Percentiles rank a stretch among this genome's conserved stretches.
These are phyloP conservation scores for Neoscytalidium dimidiatum DNA, from an alignment of 2,329 filamentous ascomycete genomes.

Conservation along the genomic window DNA sequence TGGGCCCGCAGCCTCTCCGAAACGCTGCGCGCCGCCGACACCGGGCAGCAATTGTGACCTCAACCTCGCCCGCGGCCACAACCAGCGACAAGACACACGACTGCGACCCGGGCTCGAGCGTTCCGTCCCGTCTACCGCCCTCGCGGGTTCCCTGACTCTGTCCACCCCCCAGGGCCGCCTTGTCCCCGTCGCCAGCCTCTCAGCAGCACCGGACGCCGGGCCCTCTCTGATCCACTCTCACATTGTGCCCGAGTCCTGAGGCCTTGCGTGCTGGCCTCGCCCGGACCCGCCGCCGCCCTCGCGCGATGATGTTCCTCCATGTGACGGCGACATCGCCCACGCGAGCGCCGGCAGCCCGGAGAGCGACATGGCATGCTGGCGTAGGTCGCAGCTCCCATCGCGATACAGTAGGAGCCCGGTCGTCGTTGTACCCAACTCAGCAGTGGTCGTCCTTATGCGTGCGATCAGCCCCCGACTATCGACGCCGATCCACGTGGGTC, in stretches of 20 bases:
- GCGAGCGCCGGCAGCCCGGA: background rate
- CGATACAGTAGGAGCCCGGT: background rate
- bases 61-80: background rate
- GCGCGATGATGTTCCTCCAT: background rate
- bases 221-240: background rate
- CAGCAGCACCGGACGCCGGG: background rate
- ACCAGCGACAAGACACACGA: background rate
- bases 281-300: background rate
- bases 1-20: background rate
- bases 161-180: background rate
- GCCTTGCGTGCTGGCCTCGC: too few relatives aligned
- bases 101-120: background rate
- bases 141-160: background rate
- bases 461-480: slow-evolving; percentile 8
- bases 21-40: background rate
- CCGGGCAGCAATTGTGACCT: background rate
- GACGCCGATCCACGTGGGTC: slow-evolving; percentile 14
- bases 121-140: background rate
- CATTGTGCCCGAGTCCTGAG: too few relatives aligned
- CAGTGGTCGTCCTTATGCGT: background rate
- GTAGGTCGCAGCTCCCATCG: background rate
- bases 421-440: background rate
- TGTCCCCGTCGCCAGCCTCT: background rate
- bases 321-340: background rate
- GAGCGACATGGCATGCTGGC: background rate